Evolutionary conservation across 2,329 filamentous ascomycete species (phyloP), one percentile per base, ranked within the genome.

Genomic region (Penicillium sp.): DNA sequence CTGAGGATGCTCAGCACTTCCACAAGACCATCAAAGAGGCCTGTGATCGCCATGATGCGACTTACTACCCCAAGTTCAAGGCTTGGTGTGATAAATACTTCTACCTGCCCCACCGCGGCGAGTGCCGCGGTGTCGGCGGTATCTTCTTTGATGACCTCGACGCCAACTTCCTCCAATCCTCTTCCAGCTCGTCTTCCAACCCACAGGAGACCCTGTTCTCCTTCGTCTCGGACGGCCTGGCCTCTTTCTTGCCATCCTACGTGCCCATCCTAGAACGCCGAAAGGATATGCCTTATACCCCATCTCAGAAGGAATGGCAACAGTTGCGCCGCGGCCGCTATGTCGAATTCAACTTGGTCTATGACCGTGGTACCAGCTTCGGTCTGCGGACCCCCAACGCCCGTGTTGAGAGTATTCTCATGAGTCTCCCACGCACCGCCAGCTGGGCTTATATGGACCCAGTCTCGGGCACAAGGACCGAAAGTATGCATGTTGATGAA

Each of bases 111-210:
- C 95, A 99, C 79, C 87, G 95, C 47, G 85, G 85, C 58, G 95
- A 99, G 79, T 82, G 86, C 47, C 89, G 95, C 49, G 95, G 95
- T 55, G 80, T 99, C 33, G 95, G 95, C 53, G 95, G 95, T 53
- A 98, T 99, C 76, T 99, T 99, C 85, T 99, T 99, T 71, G 95
- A 99, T 76, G 95, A 99, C 73, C 83, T 99, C 14, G 95, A 99
- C 73, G 90, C 76, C 43, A 68, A 64, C 53, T 77, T 77, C 69
- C 68, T 78, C 27, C 62, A 74, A 52, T 70, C 67, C 31, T 74
- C 73, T 5, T 64, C 73, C 2, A 67, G 69, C 25, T 77, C 77
- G 2, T 84, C 85, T 1, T 90, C 93, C 68, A 91, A 92, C 60
- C 91, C 95, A 69, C 88, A 91, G 66, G 93, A 98, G 72, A 91